Evolutionary conservation across 805 yeast species (phyloP).

Genomic region (Candida nanaspora): DNA sequence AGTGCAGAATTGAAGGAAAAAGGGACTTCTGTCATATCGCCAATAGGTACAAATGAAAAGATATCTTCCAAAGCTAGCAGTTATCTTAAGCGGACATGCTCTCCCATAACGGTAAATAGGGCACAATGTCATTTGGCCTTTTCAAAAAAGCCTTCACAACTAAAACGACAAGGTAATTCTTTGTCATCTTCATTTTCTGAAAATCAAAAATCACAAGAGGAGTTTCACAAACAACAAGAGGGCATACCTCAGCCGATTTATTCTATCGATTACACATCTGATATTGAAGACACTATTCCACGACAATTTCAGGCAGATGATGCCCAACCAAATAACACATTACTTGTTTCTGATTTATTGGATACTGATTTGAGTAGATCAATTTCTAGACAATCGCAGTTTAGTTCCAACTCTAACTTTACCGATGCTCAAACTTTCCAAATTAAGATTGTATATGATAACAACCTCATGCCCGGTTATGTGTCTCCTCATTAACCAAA

Average conservation of each 20-base stretch:
- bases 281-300: not conserved
- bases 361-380: slow-evolving; percentile 3
- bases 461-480: slow-evolving; percentile 10
- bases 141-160: no score
- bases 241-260: no score
- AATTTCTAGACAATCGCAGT: slow-evolving; percentile 3
- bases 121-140: no score
- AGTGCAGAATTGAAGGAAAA: not conserved
- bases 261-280: no score
- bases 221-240: no score
- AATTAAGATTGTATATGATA: slow-evolving; percentile 7
- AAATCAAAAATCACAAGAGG: no score
- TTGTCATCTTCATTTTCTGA: no score
- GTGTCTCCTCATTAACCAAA: not conserved
- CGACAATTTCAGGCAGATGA: not conserved
- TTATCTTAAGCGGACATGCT: not conserved
- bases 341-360: not conserved
- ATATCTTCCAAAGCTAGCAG: not conserved
- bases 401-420: slow-evolving; percentile 1
- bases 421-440: slow-evolving; percentile 4
- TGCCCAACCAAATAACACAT: not conserved
- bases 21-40: not conserved
- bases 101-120: not conserved
- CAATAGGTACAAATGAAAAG: not conserved
- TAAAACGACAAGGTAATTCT: no score